Percentiles rank a stretch among this genome's conserved stretches.
Evolutionary conservation across 163 green algal species (phyloP).

Genomic region (Scenedesmus sp.): DNA sequence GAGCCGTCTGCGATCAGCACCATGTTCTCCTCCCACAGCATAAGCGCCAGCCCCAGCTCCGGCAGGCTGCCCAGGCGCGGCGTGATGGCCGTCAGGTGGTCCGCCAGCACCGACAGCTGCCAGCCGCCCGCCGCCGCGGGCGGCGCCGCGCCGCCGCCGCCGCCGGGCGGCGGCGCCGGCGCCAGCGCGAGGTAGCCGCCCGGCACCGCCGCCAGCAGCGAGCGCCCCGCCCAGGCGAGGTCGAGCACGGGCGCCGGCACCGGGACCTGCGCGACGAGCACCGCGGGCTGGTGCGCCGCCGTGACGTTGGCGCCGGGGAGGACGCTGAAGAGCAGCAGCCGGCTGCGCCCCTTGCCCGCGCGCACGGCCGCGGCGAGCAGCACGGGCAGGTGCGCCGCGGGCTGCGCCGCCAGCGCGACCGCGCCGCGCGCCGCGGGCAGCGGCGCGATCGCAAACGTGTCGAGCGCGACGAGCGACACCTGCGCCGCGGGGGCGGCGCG

Average conservation of each 20-base stretch:
- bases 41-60: conserved; percentile 31
- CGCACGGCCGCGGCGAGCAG: conserved; percentile 22
- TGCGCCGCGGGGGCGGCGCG: too few relatives aligned
- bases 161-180: neutral
- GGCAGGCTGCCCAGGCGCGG: conserved; percentile 36
- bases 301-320: conserved; percentile 16
- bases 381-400: neutral
- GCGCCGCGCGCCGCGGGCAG: conserved; percentile 36
- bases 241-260: conserved; percentile 4
- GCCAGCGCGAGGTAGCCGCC: conserved; percentile 33
- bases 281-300: conserved; percentile 7
- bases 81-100: conserved; percentile 24
- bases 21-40: conserved; percentile 45
- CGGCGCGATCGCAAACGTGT: conserved; percentile 28
- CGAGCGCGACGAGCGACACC: conserved; percentile 20
- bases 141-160: neutral
- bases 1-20: conserved; percentile 32
- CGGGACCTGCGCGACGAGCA: conserved; percentile 19
- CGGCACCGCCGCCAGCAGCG: conserved; percentile 31
- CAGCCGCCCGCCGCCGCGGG: conserved; percentile 3
- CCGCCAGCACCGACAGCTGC: conserved; percentile 22
- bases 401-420: conserved; percentile 24
- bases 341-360: conserved; percentile 21
- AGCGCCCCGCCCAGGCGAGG: conserved; percentile 31
- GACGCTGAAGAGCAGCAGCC: conserved; percentile 35